Conservation (phyloP, 768 basidiomycete species). For the Mycena maculata region DNA sequence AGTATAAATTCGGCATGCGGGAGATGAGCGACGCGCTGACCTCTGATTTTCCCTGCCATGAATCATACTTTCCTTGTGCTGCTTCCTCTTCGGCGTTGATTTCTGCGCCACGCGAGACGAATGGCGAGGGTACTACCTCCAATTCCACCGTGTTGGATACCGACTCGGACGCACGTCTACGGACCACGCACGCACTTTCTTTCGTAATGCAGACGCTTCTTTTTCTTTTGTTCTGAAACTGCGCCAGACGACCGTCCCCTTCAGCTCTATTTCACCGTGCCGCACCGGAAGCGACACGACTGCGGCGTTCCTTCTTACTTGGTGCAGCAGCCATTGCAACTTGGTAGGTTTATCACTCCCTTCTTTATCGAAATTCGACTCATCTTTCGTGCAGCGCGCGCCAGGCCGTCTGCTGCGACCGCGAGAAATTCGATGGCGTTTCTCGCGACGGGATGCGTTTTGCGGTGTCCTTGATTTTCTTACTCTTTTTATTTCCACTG, state of each 20-base stretch:
- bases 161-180: constrained; percentile 3
- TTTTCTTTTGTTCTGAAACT: neutral
- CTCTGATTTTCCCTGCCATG: constrained; percentile 1
- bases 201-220: too few species aligned
- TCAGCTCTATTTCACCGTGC: neutral
- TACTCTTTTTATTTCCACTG: neutral
- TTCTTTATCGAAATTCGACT: neutral
- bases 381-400: constrained; percentile 39
- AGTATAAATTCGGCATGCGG: constrained; percentile 14
- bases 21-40: neutral
- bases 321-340: neutral
- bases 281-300: constrained; percentile 36
- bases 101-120: constrained; percentile 10
- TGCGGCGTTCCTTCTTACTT: constrained; percentile 21
- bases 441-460: constrained; percentile 52
- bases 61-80: neutral
- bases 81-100: neutral
- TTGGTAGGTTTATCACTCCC: neutral
- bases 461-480: neutral
- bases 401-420: constrained; percentile 61
- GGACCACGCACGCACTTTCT: neutral
- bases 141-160: constrained; percentile 17
- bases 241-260: neutral
- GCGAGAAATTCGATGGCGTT: constrained; percentile 58
- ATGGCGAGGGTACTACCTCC: constrained; percentile 19